phyloP scores from a whole-genome alignment of 2,329 filamentous ascomycete genomes.

The Fusarium armeniacum region DNA sequence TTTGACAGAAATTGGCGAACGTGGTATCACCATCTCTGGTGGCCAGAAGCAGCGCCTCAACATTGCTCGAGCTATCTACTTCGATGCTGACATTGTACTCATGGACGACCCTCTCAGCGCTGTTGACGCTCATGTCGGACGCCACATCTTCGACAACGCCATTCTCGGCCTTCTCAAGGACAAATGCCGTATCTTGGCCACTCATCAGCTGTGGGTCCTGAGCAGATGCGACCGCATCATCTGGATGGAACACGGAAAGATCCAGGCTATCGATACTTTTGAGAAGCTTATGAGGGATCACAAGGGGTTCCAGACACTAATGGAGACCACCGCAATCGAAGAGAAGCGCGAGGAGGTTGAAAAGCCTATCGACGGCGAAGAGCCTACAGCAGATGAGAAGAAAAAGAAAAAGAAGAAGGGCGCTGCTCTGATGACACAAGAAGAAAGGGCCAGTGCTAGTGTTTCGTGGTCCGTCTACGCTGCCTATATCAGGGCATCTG shows the following conservation, averaged over 20 bases:
- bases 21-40: conserved; percentile 94
- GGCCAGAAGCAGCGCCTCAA: conserved; percentile 96
- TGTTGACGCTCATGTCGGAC: conserved; percentile 77
- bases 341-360: conserved; percentile 69
- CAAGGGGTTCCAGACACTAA: conserved; percentile 82
- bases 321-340: conserved; percentile 86
- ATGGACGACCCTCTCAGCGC: conserved; percentile 79
- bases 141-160: conserved; percentile 91
- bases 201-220: conserved; percentile 94
- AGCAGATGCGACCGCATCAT: conserved; percentile 92
- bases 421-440: conserved; percentile 77
- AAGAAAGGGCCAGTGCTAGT: conserved; percentile 78
- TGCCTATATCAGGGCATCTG: conserved; percentile 82
- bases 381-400: conserved; percentile 58
- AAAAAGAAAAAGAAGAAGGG: conserved; percentile 70
- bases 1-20: conserved; percentile 91
- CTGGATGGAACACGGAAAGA: conserved; percentile 89
- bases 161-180: conserved; percentile 89
- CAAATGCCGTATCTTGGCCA: conserved; percentile 92
- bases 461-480: conserved; percentile 85
- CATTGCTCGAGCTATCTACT: conserved; percentile 86
- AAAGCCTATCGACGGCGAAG: conserved; percentile 60
- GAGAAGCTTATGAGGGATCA: conserved; percentile 86
- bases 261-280: conserved; percentile 90
- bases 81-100: conserved; percentile 75